Conservation (phyloP, 257 asterid species). For the Misopates orontium region DNA sequence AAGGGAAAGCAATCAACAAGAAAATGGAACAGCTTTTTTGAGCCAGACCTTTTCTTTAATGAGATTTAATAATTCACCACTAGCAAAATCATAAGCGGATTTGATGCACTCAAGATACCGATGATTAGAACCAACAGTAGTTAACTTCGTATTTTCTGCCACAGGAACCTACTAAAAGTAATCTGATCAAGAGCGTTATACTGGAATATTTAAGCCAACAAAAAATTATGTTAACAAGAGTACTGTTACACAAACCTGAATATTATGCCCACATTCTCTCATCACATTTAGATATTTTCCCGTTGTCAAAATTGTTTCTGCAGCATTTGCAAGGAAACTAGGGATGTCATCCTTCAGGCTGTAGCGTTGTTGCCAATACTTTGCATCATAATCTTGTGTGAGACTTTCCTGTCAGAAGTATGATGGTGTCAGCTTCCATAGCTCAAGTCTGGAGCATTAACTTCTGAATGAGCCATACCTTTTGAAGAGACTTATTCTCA, state of each 20-base stretch:
- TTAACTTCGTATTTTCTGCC: conserved; percentile 79
- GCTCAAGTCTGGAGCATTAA: conserved; percentile 19
- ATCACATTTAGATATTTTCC: conserved; percentile 96
- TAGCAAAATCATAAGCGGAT: conserved; percentile 93
- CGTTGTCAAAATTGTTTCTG: conserved; percentile 89
- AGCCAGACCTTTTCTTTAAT: conserved; percentile 81
- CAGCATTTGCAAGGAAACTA: conserved; percentile 90
- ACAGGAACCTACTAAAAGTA: conserved; percentile 70
- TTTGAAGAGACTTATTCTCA: conserved; percentile 91
- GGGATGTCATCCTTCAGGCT: conserved; percentile 97
- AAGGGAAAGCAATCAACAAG: conserved; percentile 16
- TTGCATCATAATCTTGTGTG: conserved; percentile 87
- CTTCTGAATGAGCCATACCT: conserved; percentile 49
- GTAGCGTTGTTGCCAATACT: conserved; percentile 96
- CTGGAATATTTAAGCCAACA: conserved; percentile 29
- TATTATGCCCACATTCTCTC: conserved; percentile 94
- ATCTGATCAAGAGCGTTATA: conserved; percentile 36
- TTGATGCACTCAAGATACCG: conserved; percentile 92
- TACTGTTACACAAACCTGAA: conserved; percentile 59
- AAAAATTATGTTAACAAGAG: conserved; percentile 21
- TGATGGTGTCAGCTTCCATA: conserved; percentile 35
- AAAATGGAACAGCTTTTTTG: conserved; percentile 18
- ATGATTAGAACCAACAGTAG: conserved; percentile 82
- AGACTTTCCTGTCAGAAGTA: conserved; percentile 81
- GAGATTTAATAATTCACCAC: conserved; percentile 91